Conservation (phyloP, 345 rosid genomes). For the Eucalyptus guilfoylei region DNA sequence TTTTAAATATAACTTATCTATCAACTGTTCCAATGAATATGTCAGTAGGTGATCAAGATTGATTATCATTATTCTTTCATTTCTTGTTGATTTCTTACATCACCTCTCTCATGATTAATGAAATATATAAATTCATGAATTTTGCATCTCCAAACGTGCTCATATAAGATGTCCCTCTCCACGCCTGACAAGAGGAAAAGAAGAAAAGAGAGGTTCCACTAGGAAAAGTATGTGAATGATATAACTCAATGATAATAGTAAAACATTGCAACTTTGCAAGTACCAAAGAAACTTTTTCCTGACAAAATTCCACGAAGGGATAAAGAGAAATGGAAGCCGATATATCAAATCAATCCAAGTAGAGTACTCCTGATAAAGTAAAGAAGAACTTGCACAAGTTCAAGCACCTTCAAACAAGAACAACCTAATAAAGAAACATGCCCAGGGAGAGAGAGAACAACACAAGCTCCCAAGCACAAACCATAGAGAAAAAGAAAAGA, state of each 20-base stretch:
- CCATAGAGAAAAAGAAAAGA: background rate
- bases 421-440: conserved; percentile 16
- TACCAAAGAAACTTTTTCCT: background rate
- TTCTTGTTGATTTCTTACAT: background rate
- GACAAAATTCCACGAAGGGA: background rate
- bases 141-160: background rate
- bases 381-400: conserved; percentile 7
- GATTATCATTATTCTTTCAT: background rate
- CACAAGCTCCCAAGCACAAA: conserved; percentile 32
- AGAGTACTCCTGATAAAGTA: background rate
- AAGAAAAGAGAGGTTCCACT: background rate
- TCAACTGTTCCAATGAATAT: background rate
- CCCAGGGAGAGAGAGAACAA: background rate
- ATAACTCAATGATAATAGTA: background rate
- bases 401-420: conserved; percentile 53
- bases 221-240: background rate
- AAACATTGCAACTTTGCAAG: background rate
- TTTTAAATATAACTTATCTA: background rate
- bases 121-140: background rate
- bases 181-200: background rate
- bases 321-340: background rate
- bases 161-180: background rate
- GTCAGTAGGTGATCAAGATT: background rate
- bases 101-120: background rate
- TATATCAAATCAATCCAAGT: conserved; percentile 12